phyloP scores from a whole-genome alignment of 2,329 filamentous ascomycete genomes.

The Cadophora sp. region DNA sequence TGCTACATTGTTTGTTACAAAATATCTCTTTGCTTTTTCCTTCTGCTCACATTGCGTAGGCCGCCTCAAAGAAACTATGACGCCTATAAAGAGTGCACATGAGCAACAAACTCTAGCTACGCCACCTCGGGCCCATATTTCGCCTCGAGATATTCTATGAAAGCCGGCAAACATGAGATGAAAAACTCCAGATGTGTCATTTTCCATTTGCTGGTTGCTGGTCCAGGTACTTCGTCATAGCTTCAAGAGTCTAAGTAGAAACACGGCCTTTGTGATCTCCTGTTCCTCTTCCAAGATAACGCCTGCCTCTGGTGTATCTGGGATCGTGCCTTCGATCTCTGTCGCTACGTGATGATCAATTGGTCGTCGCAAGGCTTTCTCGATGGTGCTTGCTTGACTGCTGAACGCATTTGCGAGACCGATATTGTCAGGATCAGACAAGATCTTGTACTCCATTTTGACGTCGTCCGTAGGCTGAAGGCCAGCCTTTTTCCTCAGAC shows the following conservation, averaged over 20 bases:
- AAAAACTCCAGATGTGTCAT: background rate
- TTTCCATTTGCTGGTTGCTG: background rate
- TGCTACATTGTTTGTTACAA: conserved; percentile 76
- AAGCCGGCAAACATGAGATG: background rate
- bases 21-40: background rate
- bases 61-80: conserved; percentile 58
- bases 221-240: conserved; percentile 55
- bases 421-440: conserved; percentile 79
- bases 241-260: conserved; percentile 78
- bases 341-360: conserved; percentile 73
- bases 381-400: conserved; percentile 71
- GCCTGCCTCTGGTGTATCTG: conserved; percentile 56
- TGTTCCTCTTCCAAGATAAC: conserved; percentile 85
- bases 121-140: background rate
- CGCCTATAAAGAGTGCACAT: conserved; percentile 9
- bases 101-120: conserved; percentile 3
- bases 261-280: conserved; percentile 82
- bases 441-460: conserved; percentile 88
- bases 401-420: conserved; percentile 75
- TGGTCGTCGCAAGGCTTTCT: conserved; percentile 79
- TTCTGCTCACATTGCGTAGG: conserved; percentile 47
- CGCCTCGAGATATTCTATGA: background rate
- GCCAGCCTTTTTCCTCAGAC: conserved; percentile 91
- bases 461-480: conserved; percentile 92
- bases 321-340: conserved; percentile 61